Conservation (phyloP, 345 rosid genomes). For the Rubroshorea leprosula region DNA sequence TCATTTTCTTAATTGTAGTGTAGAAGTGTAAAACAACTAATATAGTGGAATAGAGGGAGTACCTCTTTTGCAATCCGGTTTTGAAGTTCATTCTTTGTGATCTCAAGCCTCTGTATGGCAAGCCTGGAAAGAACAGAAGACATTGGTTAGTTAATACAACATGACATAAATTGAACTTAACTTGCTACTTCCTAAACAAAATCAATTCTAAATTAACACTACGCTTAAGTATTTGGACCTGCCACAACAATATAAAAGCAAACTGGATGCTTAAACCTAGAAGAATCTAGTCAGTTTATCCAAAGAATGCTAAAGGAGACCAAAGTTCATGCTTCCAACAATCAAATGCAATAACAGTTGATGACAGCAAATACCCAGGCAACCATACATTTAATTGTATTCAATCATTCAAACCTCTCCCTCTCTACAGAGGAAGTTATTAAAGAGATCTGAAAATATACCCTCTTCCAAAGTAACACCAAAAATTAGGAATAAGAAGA, state of each 20-base stretch:
- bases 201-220: not conserved
- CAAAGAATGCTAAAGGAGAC: too few species aligned
- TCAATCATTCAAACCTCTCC: too few species aligned
- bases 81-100: slow-evolving; percentile 85
- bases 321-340: too few species aligned
- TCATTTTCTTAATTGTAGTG: too few species aligned
- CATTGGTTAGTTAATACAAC: not conserved
- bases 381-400: too few species aligned
- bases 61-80: slow-evolving; percentile 97
- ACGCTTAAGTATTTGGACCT: not conserved
- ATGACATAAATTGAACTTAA: not conserved
- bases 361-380: too few species aligned
- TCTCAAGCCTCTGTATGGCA: slow-evolving; percentile 96
- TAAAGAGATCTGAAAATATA: too few species aligned
- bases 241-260: not conserved
- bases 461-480: too few species aligned
- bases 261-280: not conserved
- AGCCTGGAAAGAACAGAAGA: slow-evolving; percentile 45
- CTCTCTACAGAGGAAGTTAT: too few species aligned
- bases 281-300: not conserved
- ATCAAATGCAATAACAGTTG: not conserved
- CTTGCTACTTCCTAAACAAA: not conserved
- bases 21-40: too few species aligned
- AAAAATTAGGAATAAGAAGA: too few species aligned
- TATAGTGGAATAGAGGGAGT: too few species aligned